phyloP scores from a whole-genome alignment of 345 rosid genomes.

The Linum tenue region DNA sequence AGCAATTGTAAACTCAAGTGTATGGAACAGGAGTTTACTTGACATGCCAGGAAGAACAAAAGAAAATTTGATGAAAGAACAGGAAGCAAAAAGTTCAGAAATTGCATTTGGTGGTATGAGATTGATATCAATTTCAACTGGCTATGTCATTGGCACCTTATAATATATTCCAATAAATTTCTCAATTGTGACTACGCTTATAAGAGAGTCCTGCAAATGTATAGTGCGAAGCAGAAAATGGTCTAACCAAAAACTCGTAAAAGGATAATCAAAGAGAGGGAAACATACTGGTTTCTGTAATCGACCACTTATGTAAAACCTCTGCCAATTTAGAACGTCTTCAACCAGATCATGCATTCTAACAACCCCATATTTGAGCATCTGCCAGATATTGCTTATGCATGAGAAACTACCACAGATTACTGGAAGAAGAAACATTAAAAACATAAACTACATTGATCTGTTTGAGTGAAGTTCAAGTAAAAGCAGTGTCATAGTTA shows the following conservation, averaged over 20 bases:
- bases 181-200: neutral
- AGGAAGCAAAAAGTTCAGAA: no score
- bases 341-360: slow-evolving; percentile 67
- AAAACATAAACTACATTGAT: neutral
- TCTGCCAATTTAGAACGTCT: slow-evolving; percentile 68
- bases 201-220: neutral
- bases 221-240: neutral
- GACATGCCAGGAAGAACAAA: neutral
- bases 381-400: slow-evolving; percentile 32
- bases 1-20: no score
- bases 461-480: neutral
- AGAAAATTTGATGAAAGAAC: neutral
- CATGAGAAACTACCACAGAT: slow-evolving; percentile 11
- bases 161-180: no score
- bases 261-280: neutral
- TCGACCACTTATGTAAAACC: slow-evolving; percentile 79
- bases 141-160: no score
- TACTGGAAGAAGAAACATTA: neutral
- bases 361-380: slow-evolving; percentile 84
- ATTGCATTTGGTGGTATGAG: no score
- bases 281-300: slow-evolving; percentile 69
- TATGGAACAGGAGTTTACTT: no score
- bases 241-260: neutral
- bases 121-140: no score
- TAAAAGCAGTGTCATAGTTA: no score